Percentiles rank a stretch among this genome's conserved stretches.
Evolutionary conservation across 805 yeast genomes (phyloP).

Genomic region (Ogataea salicorniae): DNA sequence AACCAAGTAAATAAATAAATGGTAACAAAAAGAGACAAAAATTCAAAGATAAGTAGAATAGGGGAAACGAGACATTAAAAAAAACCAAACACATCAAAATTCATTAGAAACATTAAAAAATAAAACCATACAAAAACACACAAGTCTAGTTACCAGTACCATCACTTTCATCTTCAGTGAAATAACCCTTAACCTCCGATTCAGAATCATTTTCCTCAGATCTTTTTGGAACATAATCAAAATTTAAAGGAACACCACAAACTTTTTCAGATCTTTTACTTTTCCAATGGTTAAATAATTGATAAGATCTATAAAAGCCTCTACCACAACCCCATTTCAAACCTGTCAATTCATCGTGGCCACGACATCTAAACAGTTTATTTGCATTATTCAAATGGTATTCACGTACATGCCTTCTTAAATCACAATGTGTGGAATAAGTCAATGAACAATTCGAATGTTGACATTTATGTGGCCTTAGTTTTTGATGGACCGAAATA

Average conservation of each 20-base stretch:
- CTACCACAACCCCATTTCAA: constrained; percentile 17
- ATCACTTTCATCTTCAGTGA: neutral
- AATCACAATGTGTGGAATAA: constrained; percentile 18
- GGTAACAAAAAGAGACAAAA: too few relatives aligned
- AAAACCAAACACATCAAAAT: too few relatives aligned
- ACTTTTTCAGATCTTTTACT: constrained; percentile 14
- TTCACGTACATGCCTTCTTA: constrained; percentile 18
- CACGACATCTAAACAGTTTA: constrained; percentile 13
- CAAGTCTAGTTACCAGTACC: neutral
- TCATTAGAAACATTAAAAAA: too few relatives aligned
- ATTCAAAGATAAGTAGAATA: too few relatives aligned
- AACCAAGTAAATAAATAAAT: too few relatives aligned
- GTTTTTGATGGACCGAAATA: constrained; percentile 15
- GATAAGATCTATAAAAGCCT: constrained; percentile 17
- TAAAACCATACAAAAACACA: too few relatives aligned
- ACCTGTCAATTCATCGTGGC: constrained; percentile 3
- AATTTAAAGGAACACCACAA: constrained; percentile 15
- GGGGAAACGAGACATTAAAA: too few relatives aligned
- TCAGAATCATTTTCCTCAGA: neutral
- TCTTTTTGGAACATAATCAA: constrained; percentile 13
- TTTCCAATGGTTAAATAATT: constrained; percentile 19
- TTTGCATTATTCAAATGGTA: constrained; percentile 8
- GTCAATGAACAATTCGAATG: constrained; percentile 6
- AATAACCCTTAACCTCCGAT: neutral
- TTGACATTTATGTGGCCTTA: constrained; percentile 14